Evolutionary conservation across 2,329 filamentous ascomycete genomes (phyloP), one percentile per base, ranked within the genome.

Genomic region (Arthroderma sp.): DNA sequence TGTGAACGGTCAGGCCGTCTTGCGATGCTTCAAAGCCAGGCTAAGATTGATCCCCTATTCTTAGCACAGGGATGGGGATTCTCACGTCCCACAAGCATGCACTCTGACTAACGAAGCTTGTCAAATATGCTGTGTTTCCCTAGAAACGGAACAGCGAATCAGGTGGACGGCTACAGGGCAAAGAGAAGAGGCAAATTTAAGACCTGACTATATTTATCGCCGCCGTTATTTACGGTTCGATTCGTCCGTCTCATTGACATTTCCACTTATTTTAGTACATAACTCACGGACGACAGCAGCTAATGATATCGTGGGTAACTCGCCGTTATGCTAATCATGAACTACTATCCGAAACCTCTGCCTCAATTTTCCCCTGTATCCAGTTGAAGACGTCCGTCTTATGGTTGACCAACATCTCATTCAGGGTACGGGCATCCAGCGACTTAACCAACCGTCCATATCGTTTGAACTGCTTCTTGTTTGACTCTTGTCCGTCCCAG

Each of bases 401-500:
- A 65, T 83, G 79, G 58, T 75, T 69, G 17, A 72, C 63, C 53
- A 84, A 72, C 80, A 84, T 84, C 47, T 81, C 77, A 59, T 78
- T 78, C 43, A 83, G 68, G 1, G 63, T 58, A 13, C 71, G 70
- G 1, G 68, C 67, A 17, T 73, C 69, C 1, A 71, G 63, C 2
- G 78, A 81, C 56, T 73, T 69, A 15, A 76, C 64, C 8, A 84
- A 70, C 2, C 71, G 71, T 3, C 82, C 82, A 64, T 83, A 82
- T 56, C 80, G 78, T 65, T 79, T 81, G 31, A 78, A 78, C 4
- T 75, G 71, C 63, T 80, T 81, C 54, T 75, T 75, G 6, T 69
- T 77, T 19, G 83, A 74, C 3, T 84, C 81, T 33, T 78, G 77
- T 58, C 85, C 81, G 60, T 71, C 76, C 86, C 89, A 96, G 68